Conservation (phyloP, 768 basidiomycete genomes). For the Collybiopsis luxurians region DNA sequence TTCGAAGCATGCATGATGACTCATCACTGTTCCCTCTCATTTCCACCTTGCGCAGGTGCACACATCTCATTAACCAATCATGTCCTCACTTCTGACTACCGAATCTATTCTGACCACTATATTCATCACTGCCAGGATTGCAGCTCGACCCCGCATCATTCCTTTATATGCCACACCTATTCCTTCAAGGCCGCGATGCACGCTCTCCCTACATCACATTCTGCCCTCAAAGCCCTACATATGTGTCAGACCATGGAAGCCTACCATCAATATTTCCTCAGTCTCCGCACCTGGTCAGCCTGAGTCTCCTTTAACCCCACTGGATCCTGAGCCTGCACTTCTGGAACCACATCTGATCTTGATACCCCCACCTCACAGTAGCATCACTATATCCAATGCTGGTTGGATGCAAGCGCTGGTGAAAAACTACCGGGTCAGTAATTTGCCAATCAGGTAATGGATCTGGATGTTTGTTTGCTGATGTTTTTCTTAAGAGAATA, state of each 20-base stretch:
- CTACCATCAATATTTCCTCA: background rate
- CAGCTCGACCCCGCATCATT: background rate
- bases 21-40: too few relatives aligned
- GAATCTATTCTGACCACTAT: background rate
- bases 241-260: too few relatives aligned
- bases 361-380: background rate
- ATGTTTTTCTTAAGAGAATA: background rate
- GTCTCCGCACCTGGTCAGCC: background rate
- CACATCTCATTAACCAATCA: background rate
- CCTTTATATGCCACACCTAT: background rate
- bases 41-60: too few relatives aligned
- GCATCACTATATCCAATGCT: background rate
- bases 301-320: background rate
- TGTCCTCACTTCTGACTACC: background rate
- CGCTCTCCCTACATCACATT: background rate
- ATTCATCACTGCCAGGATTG: background rate
- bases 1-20: too few relatives aligned
- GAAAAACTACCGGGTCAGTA: background rate
- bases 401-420: background rate
- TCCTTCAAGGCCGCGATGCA: background rate
- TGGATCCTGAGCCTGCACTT: background rate
- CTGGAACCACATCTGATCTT: background rate
- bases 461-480: too few relatives aligned
- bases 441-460: too few relatives aligned
- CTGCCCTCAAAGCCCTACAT: background rate